A percentile compares a stretch with the other conserved stretches of the same genome.
Conservation (phyloP, 805 yeast genomes). For the Sungouiozyma ichnusensis region DNA sequence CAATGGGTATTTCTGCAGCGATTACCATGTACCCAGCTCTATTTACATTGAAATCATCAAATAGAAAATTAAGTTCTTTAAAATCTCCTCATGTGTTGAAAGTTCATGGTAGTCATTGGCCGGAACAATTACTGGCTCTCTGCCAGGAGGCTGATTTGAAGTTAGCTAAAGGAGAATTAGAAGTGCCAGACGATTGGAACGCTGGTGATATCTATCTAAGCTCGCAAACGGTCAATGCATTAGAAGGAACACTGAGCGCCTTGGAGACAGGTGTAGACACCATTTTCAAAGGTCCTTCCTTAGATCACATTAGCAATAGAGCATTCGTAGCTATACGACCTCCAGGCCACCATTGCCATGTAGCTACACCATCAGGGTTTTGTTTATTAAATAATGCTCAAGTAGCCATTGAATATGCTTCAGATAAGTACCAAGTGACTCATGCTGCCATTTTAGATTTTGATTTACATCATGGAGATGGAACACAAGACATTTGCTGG, state of each 20-base stretch:
- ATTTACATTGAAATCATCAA: slow-evolving; percentile 37
- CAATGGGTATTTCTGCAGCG: slow-evolving; percentile 74
- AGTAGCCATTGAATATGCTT: slow-evolving; percentile 70
- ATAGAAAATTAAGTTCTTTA: slow-evolving; percentile 36
- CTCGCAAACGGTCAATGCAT: slow-evolving; percentile 53
- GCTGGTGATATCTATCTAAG: slow-evolving; percentile 72
- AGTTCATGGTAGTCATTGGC: slow-evolving; percentile 73
- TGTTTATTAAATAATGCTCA: slow-evolving; percentile 76
- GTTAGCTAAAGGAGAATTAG: slow-evolving; percentile 44
- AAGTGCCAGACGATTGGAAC: slow-evolving; percentile 76
- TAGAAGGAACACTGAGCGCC: slow-evolving; percentile 70
- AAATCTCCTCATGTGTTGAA: slow-evolving; percentile 49
- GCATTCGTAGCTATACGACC: slow-evolving; percentile 67
- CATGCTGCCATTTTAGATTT: slow-evolving; percentile 77
- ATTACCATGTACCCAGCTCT: slow-evolving; percentile 54
- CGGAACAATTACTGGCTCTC: slow-evolving; percentile 42
- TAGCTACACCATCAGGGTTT: slow-evolving; percentile 76
- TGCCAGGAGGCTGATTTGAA: slow-evolving; percentile 51
- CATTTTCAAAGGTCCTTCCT: slow-evolving; percentile 31
- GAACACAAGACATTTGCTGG: slow-evolving; percentile 81
- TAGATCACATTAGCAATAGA: slow-evolving; percentile 29
- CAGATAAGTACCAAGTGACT: slow-evolving; percentile 48
- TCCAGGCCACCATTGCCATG: slow-evolving; percentile 83
- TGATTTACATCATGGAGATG: slow-evolving; percentile 85
- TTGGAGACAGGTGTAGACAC: slow-evolving; percentile 61